Evolutionary conservation across 139 green algal species (phyloP), one percentile per base, ranked within the genome.

Genomic region (Zygnema cylindricum): DNA sequence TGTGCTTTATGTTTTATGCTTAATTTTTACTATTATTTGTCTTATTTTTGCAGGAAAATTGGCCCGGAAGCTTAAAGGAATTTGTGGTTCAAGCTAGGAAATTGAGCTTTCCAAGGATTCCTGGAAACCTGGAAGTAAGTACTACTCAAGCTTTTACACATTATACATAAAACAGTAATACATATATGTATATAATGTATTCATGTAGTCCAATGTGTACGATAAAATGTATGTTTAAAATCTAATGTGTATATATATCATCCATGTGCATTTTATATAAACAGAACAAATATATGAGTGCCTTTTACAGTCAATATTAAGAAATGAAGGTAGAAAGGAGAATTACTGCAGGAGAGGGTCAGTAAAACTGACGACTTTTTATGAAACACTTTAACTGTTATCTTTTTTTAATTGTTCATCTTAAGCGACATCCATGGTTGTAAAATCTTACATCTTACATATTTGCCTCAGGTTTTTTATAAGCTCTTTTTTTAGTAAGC

Each of bases 21-120:
- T 79, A 16, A 79, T n/a, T 40, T 16, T 11, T 16, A 40, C 7
- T n/a, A 43, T 16, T 16, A 3, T 43, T 3, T n/a, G 71, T 16
- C 71, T n/a, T 41, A 16, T 79, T 11, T 79, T 16, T 54, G 38
- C 38, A 79, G 71, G 71, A 79, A 16, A 11, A 79, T 3, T 79
- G 71, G 71, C 71, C 71, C 36, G 38, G 7, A 16, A 54, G 36
- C 16, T 16, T 79, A 16, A 3, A 16, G 71, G 7, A 79, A 3
- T 79, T 79, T 79, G 71, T 79, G 71, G 7, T 54, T 7, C 71
- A 16, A 79, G 71, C 71, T 54, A 7, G 38, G 11, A 3, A 41
- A 16, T 16, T 79, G 71, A 43, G 36, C 71, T 16, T 79, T 7
- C 71, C 38, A 16, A 41, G 71, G 36, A 54, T 16, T 16, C 71